phyloP scores from a whole-genome alignment of 345 rosid species.

The Hibiscus tridactylites region DNA sequence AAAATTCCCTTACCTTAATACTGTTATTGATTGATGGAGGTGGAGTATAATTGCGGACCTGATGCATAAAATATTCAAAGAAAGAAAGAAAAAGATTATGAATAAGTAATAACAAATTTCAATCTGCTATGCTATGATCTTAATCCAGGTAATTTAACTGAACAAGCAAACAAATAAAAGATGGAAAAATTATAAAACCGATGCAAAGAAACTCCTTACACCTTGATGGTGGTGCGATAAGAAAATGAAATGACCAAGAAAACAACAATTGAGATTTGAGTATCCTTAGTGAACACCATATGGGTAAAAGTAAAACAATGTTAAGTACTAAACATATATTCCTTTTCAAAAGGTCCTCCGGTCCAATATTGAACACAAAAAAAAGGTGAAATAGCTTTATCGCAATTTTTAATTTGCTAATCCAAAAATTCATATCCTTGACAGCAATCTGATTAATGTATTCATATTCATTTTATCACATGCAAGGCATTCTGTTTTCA shows the following conservation, averaged over 20 bases:
- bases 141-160: neutral
- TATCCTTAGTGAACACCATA: neutral
- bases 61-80: slow-evolving; percentile 11
- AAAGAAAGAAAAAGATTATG: neutral
- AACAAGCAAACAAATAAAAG: neutral
- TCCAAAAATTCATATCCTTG: neutral
- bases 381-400: neutral
- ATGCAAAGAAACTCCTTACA: neutral
- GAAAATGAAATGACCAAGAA: neutral
- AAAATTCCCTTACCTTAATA: slow-evolving; percentile 11
- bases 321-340: neutral
- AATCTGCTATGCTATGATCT: neutral
- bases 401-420: neutral
- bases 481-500: neutral
- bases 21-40: slow-evolving; percentile 41
- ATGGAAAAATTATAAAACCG: neutral
- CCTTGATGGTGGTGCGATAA: neutral
- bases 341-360: neutral
- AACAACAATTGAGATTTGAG: neutral
- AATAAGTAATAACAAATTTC: neutral
- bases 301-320: neutral
- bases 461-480: neutral
- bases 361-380: neutral
- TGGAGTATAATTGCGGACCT: slow-evolving; percentile 47
- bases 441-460: neutral